Base-by-base conservation (phyloP, 148 eudicot genomes). In the Drosera capensis region DNA sequence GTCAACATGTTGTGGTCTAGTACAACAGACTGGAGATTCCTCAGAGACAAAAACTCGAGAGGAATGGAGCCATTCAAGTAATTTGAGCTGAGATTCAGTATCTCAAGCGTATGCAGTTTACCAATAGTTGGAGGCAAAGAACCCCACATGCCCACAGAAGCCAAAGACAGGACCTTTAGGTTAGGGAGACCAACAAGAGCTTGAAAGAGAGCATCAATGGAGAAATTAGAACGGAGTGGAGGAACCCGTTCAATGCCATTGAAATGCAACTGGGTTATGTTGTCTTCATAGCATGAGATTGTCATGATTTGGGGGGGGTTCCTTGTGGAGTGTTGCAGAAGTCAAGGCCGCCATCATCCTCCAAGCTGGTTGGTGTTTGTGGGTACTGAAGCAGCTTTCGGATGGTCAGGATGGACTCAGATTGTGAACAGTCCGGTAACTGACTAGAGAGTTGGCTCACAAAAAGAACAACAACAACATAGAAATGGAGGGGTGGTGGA, bases 151-250 rank as follows among this genome's bases (percentile, higher is more conserved):
- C 93, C 99, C 8, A 80, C 71, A 1, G 95, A 84, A 59, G 65
- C 88, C 57, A 90, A 58, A 45, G 64, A 73, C 43, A 90, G 93
- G 58, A 90, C 99, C 78, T 80, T 90, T 48, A 90, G 60, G 55
- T 58, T 73, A 5, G 85, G 79, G 20, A 90, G 52, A 60, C 30
- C 57, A 15, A 58, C 71, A 48, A 90, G 87, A n/a, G 69, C 65
- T 5, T 68, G 45, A 15, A 78, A 50, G 36, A 90, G 73, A 17
- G 87, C 65, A 40, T 73, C 71, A 1, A 62, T 66, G 2, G 93
- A 90, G 65, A 78, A 78, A 60, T 85, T 78, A 4, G 5, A 55
- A 20, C 83, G 84, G 46, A 80, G 58, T 15, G 51, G 67, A 30
- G 73, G 74, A 45, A 65, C 25, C 19, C 51, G 44, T 41, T 46